phyloP scores from a whole-genome alignment of 2,329 filamentous ascomycete genomes.

The Aspergillus pseudotamarii region DNA sequence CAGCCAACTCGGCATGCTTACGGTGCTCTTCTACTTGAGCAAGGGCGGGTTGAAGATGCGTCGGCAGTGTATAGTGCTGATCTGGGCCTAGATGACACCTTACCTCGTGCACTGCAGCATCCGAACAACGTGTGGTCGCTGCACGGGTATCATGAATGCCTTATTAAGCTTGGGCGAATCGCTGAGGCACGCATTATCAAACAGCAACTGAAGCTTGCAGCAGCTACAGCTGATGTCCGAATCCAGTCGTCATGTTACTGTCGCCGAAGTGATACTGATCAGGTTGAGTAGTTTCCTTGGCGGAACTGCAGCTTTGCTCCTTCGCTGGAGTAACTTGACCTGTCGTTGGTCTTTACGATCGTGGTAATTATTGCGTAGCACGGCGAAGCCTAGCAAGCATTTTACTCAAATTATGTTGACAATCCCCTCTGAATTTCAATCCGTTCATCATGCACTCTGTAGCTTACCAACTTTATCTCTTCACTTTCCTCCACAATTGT shows the following conservation, averaged over 20 bases:
- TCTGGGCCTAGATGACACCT: conserved; percentile 59
- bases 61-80: conserved; percentile 62
- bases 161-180: conserved; percentile 56
- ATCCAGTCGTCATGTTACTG: conserved; percentile 64
- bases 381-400: no score
- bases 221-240: conserved; percentile 62
- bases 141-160: conserved; percentile 72
- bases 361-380: not conserved
- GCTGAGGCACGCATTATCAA: conserved; percentile 53
- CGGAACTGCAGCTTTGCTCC: not conserved
- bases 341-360: not conserved
- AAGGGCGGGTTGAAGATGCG: conserved; percentile 61
- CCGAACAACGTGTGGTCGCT: conserved; percentile 76
- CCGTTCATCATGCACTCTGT: no score
- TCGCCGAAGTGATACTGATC: conserved; percentile 25
- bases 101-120: conserved; percentile 68
- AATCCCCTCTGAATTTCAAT: no score
- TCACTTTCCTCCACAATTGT: no score
- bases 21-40: conserved; percentile 69
- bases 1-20: conserved; percentile 72
- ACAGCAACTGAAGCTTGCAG: conserved; percentile 55
- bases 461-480: no score
- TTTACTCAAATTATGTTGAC: not conserved
- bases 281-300: not conserved
- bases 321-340: not conserved